Evolutionary conservation across 352 stramenopile genomes (phyloP), one percentile per base, ranked within the genome.

Genomic region (Phytophthora boehmeriae): DNA sequence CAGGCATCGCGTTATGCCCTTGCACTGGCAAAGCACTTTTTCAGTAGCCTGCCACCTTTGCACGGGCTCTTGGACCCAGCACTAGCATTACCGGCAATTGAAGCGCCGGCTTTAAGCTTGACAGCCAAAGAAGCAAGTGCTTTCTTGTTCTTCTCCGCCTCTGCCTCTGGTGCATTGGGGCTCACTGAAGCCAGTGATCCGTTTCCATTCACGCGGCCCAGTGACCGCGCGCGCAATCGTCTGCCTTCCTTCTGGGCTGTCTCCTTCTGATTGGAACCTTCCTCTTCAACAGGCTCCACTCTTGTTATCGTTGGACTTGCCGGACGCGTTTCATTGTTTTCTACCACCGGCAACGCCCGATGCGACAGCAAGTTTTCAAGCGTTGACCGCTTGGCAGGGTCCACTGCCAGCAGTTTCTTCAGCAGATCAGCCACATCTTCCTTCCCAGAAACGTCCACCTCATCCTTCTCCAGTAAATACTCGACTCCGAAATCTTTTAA

Each of bases 391-490:
- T 77, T 57, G 2, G 51, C 23, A 1, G 84, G 66, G 39, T 93
- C 73, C 10, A 92, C 66, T 0, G 72, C 58, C 8, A 93, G 67
- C 57, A 93, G 39, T 34, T 84, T 74, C 22, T 52, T 64, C 25
- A 93, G 63, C 11, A 92, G 36, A 54, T 90, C 71, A 22, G 84
- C 68, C 19, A 88, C 42, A 44, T 68, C 51, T 20, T 82, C 46
- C 51, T 78, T 70, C 19, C 49, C 66, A 0, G 56, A 30, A 23
- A 70, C 72, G 30, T 90, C 77, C 25, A 90, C 83, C 25, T 90
- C 76, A 22, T 78, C 73, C 48, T 85, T 86, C 50, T 84, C 83
- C 17, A 93, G 47, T n/a, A 93, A 49, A 54, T 83, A 88, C 39
- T 88, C 71, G 17, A 89, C 55, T 11, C 82, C 84, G 50, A 87